Base-by-base conservation (phyloP, 257 asterid genomes). In the Jacaranda mimosifolia region DNA sequence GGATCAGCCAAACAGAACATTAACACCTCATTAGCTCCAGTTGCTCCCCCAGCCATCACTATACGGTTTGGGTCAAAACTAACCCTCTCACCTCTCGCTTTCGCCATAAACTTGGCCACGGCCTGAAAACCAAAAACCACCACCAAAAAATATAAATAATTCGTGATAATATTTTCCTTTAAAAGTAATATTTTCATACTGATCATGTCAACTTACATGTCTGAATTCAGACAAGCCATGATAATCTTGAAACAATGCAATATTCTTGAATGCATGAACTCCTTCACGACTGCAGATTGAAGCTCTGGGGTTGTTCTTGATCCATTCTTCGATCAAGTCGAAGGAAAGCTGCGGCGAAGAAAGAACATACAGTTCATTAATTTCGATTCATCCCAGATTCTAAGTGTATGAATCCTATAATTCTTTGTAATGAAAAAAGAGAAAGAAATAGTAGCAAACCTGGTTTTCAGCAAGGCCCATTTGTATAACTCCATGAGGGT, bases 391-490 rank as follows among this genome's bases (percentile, higher is more conserved):
- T n/a, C n/a, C n/a, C n/a, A n/a, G n/a, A n/a, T n/a, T n/a, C n/a
- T n/a, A n/a, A n/a, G n/a, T n/a, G n/a, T n/a, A n/a, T n/a, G n/a
- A n/a, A 26, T 26, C 32, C 32, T 26, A 26, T 26, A 26, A 26
- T 26, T 26, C 32, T 26, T 26, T 26, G 32, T 26, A 26, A 26
- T 26, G 32, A 26, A 26, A 26, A 26, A 26, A 26, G 32, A 26
- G 32, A 26, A 26, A 4, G 9, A 49, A 21, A 35, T 40, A 7
- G 18, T 36, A 0, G 40, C 6, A 1, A 7, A 87, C 98, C 94
- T 86, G 97, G 63, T 94, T 94, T 78, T 94, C 98, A 9, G 98
- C 91, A 14, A 94, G 96, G 6, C 98, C 98, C 98, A 94, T 89
- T 77, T 94, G 98, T 55, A 94, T 88, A 52, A 94, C 97, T 9